Conservation (phyloP, 306 rosid species). For the Cicer bijugum region DNA sequence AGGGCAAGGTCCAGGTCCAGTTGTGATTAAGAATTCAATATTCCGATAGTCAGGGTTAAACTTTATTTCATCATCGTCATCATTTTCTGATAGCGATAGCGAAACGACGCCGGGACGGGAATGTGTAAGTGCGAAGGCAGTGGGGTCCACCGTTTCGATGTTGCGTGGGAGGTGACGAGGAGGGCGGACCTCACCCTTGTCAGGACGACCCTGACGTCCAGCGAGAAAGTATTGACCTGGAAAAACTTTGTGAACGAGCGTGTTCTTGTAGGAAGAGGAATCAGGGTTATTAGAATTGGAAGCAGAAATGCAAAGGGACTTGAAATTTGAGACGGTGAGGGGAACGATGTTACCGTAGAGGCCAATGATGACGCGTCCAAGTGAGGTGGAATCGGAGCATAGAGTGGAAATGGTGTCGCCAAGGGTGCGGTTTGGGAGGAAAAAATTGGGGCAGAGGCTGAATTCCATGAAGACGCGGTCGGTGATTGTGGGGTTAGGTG, state of each 20-base stretch:
- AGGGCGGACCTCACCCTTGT: slow-evolving; percentile 81
- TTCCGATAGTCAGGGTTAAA: slow-evolving; percentile 74
- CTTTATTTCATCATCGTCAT: slow-evolving; percentile 73
- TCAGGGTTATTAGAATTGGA: slow-evolving; percentile 44
- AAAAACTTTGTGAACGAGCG: slow-evolving; percentile 72
- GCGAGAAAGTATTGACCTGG: slow-evolving; percentile 84
- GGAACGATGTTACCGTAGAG: slow-evolving; percentile 86
- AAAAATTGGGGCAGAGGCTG: slow-evolving; percentile 79
- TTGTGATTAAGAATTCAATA: slow-evolving; percentile 83
- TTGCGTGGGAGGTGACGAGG: slow-evolving; percentile 64
- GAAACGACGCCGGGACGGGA: slow-evolving; percentile 80
- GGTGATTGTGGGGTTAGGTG: slow-evolving; percentile 73
- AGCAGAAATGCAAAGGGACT: slow-evolving; percentile 65
- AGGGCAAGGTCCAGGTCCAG: slow-evolving; percentile 94
- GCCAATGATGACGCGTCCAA: slow-evolving; percentile 83
- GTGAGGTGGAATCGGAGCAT: slow-evolving; percentile 71
- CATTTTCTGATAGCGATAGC: slow-evolving; percentile 77
- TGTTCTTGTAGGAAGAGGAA: slow-evolving; percentile 69
- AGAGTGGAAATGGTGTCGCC: slow-evolving; percentile 55
- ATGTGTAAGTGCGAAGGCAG: slow-evolving; percentile 67
- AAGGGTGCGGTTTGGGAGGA: slow-evolving; percentile 64
- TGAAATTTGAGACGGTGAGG: slow-evolving; percentile 78
- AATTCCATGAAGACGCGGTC: slow-evolving; percentile 92
- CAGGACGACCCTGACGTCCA: slow-evolving; percentile 81
- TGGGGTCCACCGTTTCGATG: slow-evolving; percentile 69